A percentile compares a stretch with the other conserved stretches of the same genome.
These are phyloP conservation scores for Xylaria sp. DNA, from an alignment of 2,329 filamentous ascomycete genomes.

Conservation along the genomic window DNA sequence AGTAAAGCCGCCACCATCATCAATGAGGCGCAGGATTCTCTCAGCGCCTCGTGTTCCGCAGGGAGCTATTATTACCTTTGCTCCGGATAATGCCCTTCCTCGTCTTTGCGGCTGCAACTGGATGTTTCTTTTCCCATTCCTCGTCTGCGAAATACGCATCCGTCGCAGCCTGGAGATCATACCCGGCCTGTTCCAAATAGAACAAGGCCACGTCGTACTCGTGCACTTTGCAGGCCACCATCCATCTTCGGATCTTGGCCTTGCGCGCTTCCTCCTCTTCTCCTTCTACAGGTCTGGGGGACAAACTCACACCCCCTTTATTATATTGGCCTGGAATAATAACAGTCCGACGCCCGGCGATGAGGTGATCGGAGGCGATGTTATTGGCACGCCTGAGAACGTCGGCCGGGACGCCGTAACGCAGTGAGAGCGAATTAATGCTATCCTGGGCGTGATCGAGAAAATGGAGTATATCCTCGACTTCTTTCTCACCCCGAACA, in stretches of 20 bases:
- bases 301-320: slow-evolving; percentile 60
- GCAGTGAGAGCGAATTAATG: slow-evolving; percentile 61
- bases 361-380: slow-evolving; percentile 64
- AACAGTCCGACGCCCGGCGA: slow-evolving; percentile 63
- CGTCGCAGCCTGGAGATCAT: slow-evolving; percentile 61
- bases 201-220: slow-evolving; percentile 72
- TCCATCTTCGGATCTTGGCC: slow-evolving; percentile 66
- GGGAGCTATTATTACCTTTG: slow-evolving; percentile 21
- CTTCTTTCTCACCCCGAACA: slow-evolving; percentile 29
- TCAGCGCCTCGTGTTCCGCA: slow-evolving; percentile 16
- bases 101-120: slow-evolving; percentile 39
- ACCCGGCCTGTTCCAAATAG: slow-evolving; percentile 66
- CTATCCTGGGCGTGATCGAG: slow-evolving; percentile 65
- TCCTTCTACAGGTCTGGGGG: slow-evolving; percentile 64
- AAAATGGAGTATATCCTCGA: slow-evolving; percentile 69
- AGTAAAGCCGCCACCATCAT: neutral
- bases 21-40: slow-evolving; percentile 4
- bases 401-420: slow-evolving; percentile 62
- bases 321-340: slow-evolving; percentile 68
- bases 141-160: slow-evolving; percentile 65
- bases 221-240: slow-evolving; percentile 70
- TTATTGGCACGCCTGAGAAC: slow-evolving; percentile 63
- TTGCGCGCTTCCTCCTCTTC: slow-evolving; percentile 70
- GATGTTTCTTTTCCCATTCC: slow-evolving; percentile 60
- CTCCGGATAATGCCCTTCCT: slow-evolving; percentile 31